Evolutionary conservation across 495 filamentous ascomycete species (phyloP).

Genomic region (Xylaria cubensis): DNA sequence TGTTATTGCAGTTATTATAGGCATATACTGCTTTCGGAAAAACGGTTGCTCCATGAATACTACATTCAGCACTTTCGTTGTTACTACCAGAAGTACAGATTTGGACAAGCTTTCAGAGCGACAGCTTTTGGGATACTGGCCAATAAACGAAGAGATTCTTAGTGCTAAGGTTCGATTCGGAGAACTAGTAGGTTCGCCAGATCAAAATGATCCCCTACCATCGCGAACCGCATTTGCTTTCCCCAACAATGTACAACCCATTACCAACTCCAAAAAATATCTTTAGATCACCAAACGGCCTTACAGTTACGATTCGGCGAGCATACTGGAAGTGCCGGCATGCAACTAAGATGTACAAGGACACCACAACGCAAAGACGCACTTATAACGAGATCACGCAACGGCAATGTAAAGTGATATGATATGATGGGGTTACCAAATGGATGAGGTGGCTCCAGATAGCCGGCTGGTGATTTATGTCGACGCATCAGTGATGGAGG

Average conservation of each 20-base stretch:
- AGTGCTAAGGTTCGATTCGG: neutral
- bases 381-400: neutral
- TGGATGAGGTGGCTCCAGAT: neutral
- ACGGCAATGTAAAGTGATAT: neutral
- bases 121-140: neutral
- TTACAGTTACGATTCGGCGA: neutral
- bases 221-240: slow-evolving; percentile 1
- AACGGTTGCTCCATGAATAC: slow-evolving; percentile 12
- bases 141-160: neutral
- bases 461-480: neutral
- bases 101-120: neutral
- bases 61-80: slow-evolving; percentile 15
- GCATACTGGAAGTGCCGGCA: neutral
- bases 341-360: neutral
- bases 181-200: neutral
- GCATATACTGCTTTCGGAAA: slow-evolving; percentile 3
- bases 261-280: neutral
- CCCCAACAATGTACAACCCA: neutral
- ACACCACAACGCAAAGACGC: neutral
- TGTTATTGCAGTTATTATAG: neutral
- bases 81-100: slow-evolving; percentile 6
- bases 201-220: neutral
- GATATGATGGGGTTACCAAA: neutral
- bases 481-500: neutral
- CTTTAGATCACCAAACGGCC: neutral